Base-by-base conservation (phyloP, 116 monocot species). In the Trichopus zeylanicus region DNA sequence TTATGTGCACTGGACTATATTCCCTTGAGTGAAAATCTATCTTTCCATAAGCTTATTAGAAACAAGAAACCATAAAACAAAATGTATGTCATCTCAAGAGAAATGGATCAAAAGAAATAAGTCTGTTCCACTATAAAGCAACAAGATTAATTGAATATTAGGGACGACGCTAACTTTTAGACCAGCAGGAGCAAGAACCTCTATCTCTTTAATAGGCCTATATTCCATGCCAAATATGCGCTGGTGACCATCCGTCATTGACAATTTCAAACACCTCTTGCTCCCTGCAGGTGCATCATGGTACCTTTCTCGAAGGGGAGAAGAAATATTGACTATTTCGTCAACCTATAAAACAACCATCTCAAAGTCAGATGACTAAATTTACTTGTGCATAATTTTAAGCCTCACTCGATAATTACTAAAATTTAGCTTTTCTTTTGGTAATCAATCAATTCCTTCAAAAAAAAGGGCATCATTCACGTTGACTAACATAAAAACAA, bases 161-260 rank as follows among this genome's bases (percentile, higher is more conserved):
- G 25, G 10, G 10, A 21, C 23, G 29, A 22, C 39, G 3, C 5
- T 30, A 42, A 97, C 97, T 87, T 97, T 97, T 23, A 91, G 51
- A 48, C 97, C 97, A 57, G 91, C 69, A 63, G 81, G 78, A 57
- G 79, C 81, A 67, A 87, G 75, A 79, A 82, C 84, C 53, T 84
- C 65, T 29, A 97, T 63, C 28, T 84, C 77, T 62, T 54, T 77
- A 47, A 91, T 77, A 8, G 91, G 79, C 51, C 87, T 75, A 61
- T 97, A 97, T 70, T 97, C 97, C 67, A 91, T 87, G 26, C 83
- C 91, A 75, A 70, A 84, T 21, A 91, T 77, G 46, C 68, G 81
- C 31, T 87, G 84, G 35, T 72, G 33, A n/a, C 97, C 97, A 82
- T 97, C 97, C 38, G 87, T 87, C 51, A 97, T 51, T 26, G 76